A percentile compares a stretch with the other conserved stretches of the same genome.
phyloP scores from a whole-genome alignment of 257 asterid species.

The Mitragyna speciosa region DNA sequence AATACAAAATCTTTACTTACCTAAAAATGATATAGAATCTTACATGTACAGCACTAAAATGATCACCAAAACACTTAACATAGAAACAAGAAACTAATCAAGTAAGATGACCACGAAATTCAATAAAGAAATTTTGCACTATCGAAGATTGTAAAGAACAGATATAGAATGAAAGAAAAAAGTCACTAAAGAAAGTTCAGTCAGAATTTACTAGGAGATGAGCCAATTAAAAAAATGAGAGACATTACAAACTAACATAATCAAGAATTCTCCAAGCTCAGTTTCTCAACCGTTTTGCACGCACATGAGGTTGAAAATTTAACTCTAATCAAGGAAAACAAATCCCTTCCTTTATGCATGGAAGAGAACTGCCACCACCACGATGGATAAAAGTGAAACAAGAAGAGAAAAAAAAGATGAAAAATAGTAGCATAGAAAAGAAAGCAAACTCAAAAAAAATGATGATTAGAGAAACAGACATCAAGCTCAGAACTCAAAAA shows the following conservation, averaged over 20 bases:
- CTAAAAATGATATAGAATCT: not conserved
- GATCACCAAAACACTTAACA: not conserved
- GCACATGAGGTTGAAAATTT: not conserved
- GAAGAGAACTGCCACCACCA: constrained; percentile 3
- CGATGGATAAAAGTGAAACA: not conserved
- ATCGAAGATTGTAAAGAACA: not conserved
- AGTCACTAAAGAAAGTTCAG: not conserved
- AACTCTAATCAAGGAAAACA: not conserved
- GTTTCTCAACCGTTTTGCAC: not conserved
- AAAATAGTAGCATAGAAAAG: not conserved
- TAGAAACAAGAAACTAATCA: not conserved
- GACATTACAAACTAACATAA: not conserved
- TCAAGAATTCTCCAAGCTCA: not conserved
- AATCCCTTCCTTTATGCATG: not conserved
- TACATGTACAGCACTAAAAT: not conserved
- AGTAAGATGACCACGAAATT: not conserved
- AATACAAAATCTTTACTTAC: not conserved
- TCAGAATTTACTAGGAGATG: not conserved
- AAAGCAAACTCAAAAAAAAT: not conserved
- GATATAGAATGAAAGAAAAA: not conserved
- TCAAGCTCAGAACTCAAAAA: not conserved
- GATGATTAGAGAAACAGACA: not conserved
- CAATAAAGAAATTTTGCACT: not conserved
- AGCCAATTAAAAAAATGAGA: not conserved
- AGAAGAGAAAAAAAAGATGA: not conserved